Evolutionary conservation across 371 early-diverging fungal species (phyloP), one percentile per base, ranked within the genome.

Genomic region (Mortierella sp.): DNA sequence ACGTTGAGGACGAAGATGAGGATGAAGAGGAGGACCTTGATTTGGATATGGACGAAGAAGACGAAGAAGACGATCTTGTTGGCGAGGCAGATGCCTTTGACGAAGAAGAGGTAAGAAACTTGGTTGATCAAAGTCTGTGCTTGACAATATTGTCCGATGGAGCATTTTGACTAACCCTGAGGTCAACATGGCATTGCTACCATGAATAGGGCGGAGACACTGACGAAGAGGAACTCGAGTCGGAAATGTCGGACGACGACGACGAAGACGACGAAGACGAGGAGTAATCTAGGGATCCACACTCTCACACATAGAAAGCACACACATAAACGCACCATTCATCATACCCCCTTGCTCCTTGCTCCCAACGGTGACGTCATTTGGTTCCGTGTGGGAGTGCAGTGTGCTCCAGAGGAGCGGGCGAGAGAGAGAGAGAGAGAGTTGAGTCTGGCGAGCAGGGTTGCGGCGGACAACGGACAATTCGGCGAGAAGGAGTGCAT

Each of bases 1-100:
- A 88, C 63, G 82, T 83, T n/a, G 88, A 86, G 57, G 78, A 84
- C 37, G 86, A 88, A 19, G 85, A 86, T 5, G 88, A 86, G 25
- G 81, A 83, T 46, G 88, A 83, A 37, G 84, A 74, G 9, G 86
- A 77, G 27, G 78, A 72, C 14, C 28, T 58, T 29, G 73, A 64
- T 46, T 54, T 73, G 52, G 80, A 71, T 52, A 64, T 65, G 68
- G 47, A 72, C 25, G 77, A 69, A 6, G 79, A 79, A 41, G 44
- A 67, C 51, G 71, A 71, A 56, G 78, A 80, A 44, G 71, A 71
- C 57, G 79, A 80, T 61, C 78, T 80, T 48, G 80, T 77, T 6
- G 72, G 62, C 21, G 65, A 61, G 29, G 79, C 79, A 19, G 82
- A 81, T 46, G 67, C 62, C 9, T 61, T 71, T 31, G 79, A 80